Evolutionary conservation across 331 rosid genomes (phyloP).

Genomic region (Pyracantha coccinea): DNA sequence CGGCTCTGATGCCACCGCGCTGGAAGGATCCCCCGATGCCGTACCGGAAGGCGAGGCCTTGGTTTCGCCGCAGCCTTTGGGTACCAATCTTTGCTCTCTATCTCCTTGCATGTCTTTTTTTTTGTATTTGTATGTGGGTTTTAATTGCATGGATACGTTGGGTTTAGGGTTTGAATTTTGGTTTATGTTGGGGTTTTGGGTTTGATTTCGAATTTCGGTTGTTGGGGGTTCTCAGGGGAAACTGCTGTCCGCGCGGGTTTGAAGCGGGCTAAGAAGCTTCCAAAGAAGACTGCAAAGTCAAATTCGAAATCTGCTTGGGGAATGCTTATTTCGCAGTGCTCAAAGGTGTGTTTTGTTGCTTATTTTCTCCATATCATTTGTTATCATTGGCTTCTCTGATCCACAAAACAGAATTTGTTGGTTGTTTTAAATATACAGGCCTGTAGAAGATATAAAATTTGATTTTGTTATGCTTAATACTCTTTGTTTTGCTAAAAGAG

Average conservation of each 20-base stretch:
- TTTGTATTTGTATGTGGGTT: conserved; percentile 11
- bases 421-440: not conserved
- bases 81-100: conserved; percentile 22
- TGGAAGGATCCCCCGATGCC: conserved; percentile 35
- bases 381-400: not conserved
- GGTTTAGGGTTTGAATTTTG: conserved; percentile 1
- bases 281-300: conserved; percentile 26
- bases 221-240: conserved; percentile 38
- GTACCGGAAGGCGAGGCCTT: conserved; percentile 39
- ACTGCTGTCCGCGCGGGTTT: conserved; percentile 17
- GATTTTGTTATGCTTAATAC: not conserved
- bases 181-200: not conserved
- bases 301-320: conserved; percentile 62
- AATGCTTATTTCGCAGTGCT: conserved; percentile 75
- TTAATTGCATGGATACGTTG: not conserved
- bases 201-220: conserved; percentile 18
- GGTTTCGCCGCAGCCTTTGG: conserved; percentile 48
- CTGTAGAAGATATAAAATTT: not conserved
- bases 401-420: not conserved
- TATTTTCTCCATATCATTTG: not conserved
- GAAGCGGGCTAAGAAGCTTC: conserved; percentile 43
- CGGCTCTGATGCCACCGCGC: conserved; percentile 31
- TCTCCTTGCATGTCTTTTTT: not conserved
- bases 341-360: conserved; percentile 53
- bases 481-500: not conserved